phyloP scores from a whole-genome alignment of 495 filamentous ascomycete genomes.

The Apodospora peruviana region DNA sequence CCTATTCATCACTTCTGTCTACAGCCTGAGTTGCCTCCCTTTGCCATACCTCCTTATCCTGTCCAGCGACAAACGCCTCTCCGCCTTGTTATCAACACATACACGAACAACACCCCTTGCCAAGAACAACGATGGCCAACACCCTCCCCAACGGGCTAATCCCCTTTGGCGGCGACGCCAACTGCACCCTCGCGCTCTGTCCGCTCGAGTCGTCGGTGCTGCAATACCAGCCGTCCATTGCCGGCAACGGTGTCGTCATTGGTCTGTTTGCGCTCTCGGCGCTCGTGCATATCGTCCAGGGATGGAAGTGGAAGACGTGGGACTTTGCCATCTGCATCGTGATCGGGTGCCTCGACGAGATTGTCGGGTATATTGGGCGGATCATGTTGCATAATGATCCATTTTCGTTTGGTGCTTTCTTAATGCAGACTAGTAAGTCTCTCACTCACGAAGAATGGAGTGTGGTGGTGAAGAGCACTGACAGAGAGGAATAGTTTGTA shows the following conservation, averaged over 20 bases:
- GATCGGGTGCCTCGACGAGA: slow-evolving; percentile 27
- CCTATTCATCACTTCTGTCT: no score
- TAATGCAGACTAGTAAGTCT: slow-evolving; percentile 44
- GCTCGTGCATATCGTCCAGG: slow-evolving; percentile 27
- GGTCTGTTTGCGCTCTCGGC: slow-evolving; percentile 15
- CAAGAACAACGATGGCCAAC: no score
- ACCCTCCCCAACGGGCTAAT: background rate
- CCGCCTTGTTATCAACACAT: no score
- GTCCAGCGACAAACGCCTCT: no score
- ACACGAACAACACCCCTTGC: no score
- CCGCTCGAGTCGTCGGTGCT: slow-evolving; percentile 28
- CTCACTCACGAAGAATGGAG: background rate
- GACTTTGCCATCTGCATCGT: slow-evolving; percentile 35
- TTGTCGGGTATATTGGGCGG: slow-evolving; percentile 48
- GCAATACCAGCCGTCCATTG: slow-evolving; percentile 25
- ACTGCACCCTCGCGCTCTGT: slow-evolving; percentile 31
- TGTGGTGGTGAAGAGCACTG: background rate
- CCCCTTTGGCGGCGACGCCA: slow-evolving; percentile 22
- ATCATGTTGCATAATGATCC: slow-evolving; percentile 42
- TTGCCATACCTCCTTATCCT: no score
- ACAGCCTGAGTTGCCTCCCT: no score
- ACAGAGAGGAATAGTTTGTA: slow-evolving; percentile 31
- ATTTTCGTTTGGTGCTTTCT: slow-evolving; percentile 41
- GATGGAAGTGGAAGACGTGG: slow-evolving; percentile 33
- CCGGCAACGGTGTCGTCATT: slow-evolving; percentile 21